These are phyloP conservation scores for Corylus avellana DNA, from an alignment of 306 rosid species.

Conservation along the genomic window DNA sequence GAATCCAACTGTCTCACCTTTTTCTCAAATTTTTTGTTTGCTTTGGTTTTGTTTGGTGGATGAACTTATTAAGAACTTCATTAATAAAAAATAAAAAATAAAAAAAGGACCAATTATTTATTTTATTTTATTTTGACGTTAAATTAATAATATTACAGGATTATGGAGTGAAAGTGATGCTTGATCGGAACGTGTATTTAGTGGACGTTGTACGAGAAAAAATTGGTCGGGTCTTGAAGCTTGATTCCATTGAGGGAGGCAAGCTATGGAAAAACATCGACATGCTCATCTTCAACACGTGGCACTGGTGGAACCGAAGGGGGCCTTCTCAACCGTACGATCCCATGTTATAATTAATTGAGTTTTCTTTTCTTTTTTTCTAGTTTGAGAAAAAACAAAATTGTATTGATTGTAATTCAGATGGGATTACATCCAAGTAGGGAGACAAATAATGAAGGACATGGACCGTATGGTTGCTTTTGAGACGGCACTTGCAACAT, in stretches of 20 bases:
- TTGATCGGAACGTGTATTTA: conserved; percentile 73
- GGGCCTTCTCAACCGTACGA: conserved; percentile 93
- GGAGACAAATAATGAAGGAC: conserved; percentile 50
- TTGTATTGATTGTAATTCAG: conserved; percentile 27
- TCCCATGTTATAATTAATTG: not conserved
- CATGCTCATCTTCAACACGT: conserved; percentile 86
- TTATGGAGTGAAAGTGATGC: conserved; percentile 69
- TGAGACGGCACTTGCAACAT: conserved; percentile 71
- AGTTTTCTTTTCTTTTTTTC: not conserved
- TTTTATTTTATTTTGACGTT: no score
- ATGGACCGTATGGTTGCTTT: conserved; percentile 87
- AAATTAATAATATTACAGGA: conserved; percentile 42
- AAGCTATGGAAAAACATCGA: conserved; percentile 64
- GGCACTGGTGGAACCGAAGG: conserved; percentile 99
- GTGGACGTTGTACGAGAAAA: conserved; percentile 69
- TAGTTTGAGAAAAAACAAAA: no score
- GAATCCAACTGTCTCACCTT: no score
- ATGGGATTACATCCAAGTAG: conserved; percentile 77
- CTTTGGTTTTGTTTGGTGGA: no score
- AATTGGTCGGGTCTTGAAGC: conserved; percentile 76
- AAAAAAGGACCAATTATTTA: no score
- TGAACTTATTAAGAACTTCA: no score
- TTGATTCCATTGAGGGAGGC: conserved; percentile 67
- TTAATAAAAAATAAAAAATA: no score
- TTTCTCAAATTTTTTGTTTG: no score